Percentiles rank a stretch among this genome's conserved stretches.
Evolutionary conservation across 257 asterid species (phyloP).

Genomic region (Penstemon eatonii): DNA sequence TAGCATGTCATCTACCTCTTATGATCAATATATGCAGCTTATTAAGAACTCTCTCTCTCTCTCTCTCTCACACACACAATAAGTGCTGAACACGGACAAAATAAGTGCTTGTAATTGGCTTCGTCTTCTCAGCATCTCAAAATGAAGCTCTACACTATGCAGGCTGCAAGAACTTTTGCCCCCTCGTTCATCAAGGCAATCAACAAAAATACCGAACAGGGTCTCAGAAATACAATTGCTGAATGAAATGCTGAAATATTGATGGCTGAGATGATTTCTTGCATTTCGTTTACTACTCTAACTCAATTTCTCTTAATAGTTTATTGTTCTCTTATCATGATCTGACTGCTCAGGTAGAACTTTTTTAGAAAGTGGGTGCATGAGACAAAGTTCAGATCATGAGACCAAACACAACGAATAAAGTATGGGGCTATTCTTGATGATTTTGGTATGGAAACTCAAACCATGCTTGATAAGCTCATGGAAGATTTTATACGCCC

Average conservation of each 20-base stretch:
- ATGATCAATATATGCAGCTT: too few species aligned
- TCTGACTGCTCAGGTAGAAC: slow-evolving; percentile 70
- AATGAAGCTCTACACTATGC: slow-evolving; percentile 65
- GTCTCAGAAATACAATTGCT: slow-evolving; percentile 69
- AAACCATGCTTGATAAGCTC: slow-evolving; percentile 78
- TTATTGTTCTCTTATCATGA: slow-evolving; percentile 47
- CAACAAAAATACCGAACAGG: slow-evolving; percentile 69
- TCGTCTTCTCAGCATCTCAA: slow-evolving; percentile 66
- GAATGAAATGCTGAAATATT: slow-evolving; percentile 78
- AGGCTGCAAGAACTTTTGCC: slow-evolving; percentile 60
- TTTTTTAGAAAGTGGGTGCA: slow-evolving; percentile 96
- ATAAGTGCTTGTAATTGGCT: slow-evolving; percentile 2
- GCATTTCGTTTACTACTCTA: slow-evolving; percentile 29
- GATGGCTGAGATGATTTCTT: slow-evolving; percentile 71
- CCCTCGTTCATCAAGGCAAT: slow-evolving; percentile 81
- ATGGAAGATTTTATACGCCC: slow-evolving; percentile 89
- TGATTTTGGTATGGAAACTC: slow-evolving; percentile 83
- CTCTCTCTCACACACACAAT: slow-evolving; percentile 13
- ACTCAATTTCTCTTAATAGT: slow-evolving; percentile 30
- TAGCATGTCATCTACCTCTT: too few species aligned
- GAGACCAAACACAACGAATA: slow-evolving; percentile 96
- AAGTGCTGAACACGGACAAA: slow-evolving; percentile 18
- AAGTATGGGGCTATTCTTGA: slow-evolving; percentile 91
- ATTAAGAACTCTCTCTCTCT: too few species aligned
- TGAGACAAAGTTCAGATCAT: slow-evolving; percentile 95